Evolutionary conservation across 345 rosid genomes (phyloP).

Genomic region (Citrus hindsii): DNA sequence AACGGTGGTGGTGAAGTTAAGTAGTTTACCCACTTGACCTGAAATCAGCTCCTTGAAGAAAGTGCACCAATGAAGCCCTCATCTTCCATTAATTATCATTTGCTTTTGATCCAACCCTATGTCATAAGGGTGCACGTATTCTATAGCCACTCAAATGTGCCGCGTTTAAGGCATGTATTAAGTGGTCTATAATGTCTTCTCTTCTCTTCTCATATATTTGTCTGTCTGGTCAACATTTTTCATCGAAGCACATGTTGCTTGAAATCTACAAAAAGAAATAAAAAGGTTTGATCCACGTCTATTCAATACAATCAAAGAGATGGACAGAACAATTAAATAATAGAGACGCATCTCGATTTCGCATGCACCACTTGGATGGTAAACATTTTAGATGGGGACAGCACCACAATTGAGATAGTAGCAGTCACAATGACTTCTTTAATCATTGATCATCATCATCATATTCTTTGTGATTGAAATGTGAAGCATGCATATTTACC

Average conservation of each 20-base stretch:
- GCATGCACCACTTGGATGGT: constrained; percentile 5
- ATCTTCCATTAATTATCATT: too few relatives aligned
- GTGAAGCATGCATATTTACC: not conserved
- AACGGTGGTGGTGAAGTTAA: too few relatives aligned
- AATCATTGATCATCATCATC: not conserved
- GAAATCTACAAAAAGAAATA: too few relatives aligned
- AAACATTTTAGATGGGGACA: not conserved
- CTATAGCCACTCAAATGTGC: not conserved
- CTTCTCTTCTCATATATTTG: too few relatives aligned
- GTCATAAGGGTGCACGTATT: too few relatives aligned
- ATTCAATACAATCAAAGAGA: not conserved
- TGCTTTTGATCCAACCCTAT: too few relatives aligned
- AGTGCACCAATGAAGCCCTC: too few relatives aligned
- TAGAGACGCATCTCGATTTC: not conserved
- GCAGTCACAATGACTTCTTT: not conserved
- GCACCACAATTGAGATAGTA: not conserved
- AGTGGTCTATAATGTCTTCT: too few relatives aligned
- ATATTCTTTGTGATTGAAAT: not conserved
- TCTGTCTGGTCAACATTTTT: not conserved
- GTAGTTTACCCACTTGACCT: too few relatives aligned
- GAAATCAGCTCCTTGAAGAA: too few relatives aligned
- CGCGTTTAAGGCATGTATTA: not conserved
- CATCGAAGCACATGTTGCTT: not conserved
- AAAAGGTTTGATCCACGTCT: not conserved
- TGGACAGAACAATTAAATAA: too few relatives aligned